Base-by-base conservation (phyloP, 169 alveolate species). In the Plasmodium gonderi region DNA sequence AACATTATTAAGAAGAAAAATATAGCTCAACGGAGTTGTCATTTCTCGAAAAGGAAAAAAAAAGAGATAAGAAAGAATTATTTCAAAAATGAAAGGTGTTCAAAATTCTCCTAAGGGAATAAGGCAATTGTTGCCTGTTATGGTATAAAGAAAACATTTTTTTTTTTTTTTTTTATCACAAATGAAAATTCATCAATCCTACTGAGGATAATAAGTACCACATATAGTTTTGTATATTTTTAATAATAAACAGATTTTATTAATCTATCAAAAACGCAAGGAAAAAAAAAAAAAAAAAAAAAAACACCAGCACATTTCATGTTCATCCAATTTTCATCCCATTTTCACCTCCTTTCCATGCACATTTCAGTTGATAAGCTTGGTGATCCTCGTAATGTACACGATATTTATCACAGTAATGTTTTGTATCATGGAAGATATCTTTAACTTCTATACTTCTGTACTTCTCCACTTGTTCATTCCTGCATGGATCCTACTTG, bases 331-430 rank as follows among this genome's bases (percentile, higher is more conserved):
- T 45, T 44, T 76, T 20, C 89, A 78, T 11, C 17, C 20, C 20
- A 14, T 69, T 69, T 69, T 69, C 29, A 8, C 49, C 23, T 29
- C 11, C 49, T 3, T 33, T 26, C 1, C n/a, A n/a, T n/a, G n/a
- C n/a, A n/a, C 26, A 6, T 78, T 78, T 40, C 51, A 81, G 91
- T 29, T 81, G 54, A 81, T 81, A 67, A 60, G 91, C 40, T 74
- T 81, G 40, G 91, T 81, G 20, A 81, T 79, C 80, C 49, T 81
- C 47, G 91, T 81, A 20, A 81, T 81, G 91, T 81, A 81, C 51
- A 68, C 91, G 0, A 81, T 81, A 81, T 81, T 81, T 68, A 79
- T 81, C 20, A 81, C 91, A 31, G 91, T 81, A 79, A 79, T 26
- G 40, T 5, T 14, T 2, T 36, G 49, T 20, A n/a, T n/a, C n/a